phyloP scores from a whole-genome alignment of 139 green algal genomes.

The Tetratostichococcus sp. region DNA sequence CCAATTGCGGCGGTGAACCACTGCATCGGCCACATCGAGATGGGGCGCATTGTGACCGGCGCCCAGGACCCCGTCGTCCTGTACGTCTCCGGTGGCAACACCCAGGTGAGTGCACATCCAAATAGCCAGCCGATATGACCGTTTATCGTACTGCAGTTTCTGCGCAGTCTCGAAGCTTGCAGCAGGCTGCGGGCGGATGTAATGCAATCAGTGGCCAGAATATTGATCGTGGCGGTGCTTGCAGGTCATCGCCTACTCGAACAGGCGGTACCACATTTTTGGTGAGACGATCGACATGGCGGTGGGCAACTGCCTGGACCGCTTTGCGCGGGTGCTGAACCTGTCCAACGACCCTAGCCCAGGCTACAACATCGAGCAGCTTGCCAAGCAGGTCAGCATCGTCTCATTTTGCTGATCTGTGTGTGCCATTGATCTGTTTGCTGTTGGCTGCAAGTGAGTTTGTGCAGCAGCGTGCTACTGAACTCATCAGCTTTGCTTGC shows the following conservation, averaged over 20 bases:
- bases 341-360: constrained; percentile 75
- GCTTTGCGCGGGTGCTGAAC: constrained; percentile 75
- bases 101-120: constrained; percentile 43
- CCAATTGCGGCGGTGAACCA: constrained; percentile 86
- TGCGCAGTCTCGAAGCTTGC: no score
- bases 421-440: no score
- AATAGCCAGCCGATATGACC: no score
- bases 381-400: constrained; percentile 64
- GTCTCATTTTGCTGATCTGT: background rate
- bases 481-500: background rate
- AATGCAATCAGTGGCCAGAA: no score
- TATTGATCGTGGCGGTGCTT: no score
- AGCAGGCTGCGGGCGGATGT: no score
- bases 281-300: constrained; percentile 94
- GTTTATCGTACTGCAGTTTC: no score
- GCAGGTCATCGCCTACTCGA: constrained; percentile 85
- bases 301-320: constrained; percentile 88
- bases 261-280: constrained; percentile 85
- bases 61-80: constrained; percentile 85
- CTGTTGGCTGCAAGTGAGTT: no score
- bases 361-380: constrained; percentile 95
- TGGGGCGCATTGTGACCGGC: constrained; percentile 81
- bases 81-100: constrained; percentile 91
- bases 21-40: constrained; percentile 92
- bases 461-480: no score